Conservation (phyloP, 2,329 filamentous ascomycete genomes). For the Pyrenophora teres region DNA sequence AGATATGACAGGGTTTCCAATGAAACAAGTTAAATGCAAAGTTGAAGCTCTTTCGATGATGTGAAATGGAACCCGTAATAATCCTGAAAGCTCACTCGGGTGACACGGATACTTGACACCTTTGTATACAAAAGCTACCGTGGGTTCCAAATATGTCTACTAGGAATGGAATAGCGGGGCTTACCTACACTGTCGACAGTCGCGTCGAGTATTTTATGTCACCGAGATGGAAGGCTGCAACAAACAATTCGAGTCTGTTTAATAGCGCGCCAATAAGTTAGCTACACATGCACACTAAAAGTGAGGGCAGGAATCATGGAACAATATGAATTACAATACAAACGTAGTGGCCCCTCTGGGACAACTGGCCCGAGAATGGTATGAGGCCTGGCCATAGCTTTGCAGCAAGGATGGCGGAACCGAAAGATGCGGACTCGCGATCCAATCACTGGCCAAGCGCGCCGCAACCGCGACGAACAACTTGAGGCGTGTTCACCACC, state of each 20-base stretch:
- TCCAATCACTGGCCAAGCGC: slow-evolving; percentile 22
- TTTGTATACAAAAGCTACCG: too few species aligned
- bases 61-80: background rate
- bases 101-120: too few species aligned
- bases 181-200: too few species aligned
- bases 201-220: too few species aligned
- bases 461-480: slow-evolving; percentile 19
- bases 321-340: too few species aligned
- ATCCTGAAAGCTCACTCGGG: too few species aligned
- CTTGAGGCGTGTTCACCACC: slow-evolving; percentile 3
- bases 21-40: background rate
- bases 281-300: background rate
- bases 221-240: too few species aligned
- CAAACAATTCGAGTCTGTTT: background rate
- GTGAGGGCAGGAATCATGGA: background rate
- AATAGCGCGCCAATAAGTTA: background rate
- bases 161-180: too few species aligned
- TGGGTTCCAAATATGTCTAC: too few species aligned
- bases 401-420: slow-evolving; percentile 12
- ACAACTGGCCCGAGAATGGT: background rate
- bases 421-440: slow-evolving; percentile 20
- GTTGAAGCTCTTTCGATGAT: background rate
- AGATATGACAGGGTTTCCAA: background rate
- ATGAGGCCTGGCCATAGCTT: slow-evolving; percentile 7
- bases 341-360: background rate